A percentile compares a stretch with the other conserved stretches of the same genome.
phyloP scores from a whole-genome alignment of 441 rosid species.

The Capsella rubella region DNA sequence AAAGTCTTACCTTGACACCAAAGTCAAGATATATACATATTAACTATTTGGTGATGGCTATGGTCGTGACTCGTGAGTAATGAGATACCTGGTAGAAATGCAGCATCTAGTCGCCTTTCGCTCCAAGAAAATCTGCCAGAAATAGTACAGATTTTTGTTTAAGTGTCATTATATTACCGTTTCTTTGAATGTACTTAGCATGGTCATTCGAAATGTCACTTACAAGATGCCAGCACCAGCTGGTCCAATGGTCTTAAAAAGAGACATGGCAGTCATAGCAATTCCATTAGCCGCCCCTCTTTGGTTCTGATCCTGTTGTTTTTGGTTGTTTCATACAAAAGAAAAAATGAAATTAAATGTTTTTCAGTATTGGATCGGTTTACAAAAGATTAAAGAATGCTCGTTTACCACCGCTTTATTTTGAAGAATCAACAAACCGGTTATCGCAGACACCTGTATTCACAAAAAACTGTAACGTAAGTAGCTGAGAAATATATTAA shows the following conservation, averaged over 20 bases:
- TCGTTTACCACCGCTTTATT: slow-evolving; percentile 68
- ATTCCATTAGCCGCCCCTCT: not conserved
- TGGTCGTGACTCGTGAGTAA: not conserved
- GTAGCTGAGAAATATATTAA: not conserved
- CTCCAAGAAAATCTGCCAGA: slow-evolving; percentile 71
- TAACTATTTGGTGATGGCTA: too few relatives aligned
- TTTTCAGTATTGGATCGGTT: too few relatives aligned
- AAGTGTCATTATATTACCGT: not conserved
- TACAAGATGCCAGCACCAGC: slow-evolving; percentile 75
- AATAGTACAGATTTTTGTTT: slow-evolving; percentile 17
- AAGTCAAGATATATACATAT: too few relatives aligned
- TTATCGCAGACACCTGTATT: slow-evolving; percentile 65
- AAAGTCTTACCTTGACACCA: too few relatives aligned
- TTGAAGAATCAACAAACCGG: slow-evolving; percentile 75
- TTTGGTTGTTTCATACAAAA: not conserved
- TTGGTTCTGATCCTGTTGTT: not conserved
- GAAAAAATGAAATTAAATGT: too few relatives aligned
- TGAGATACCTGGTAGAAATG: slow-evolving; percentile 58
- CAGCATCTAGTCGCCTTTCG: slow-evolving; percentile 51
- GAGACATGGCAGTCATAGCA: too few relatives aligned
- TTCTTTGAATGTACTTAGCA: not conserved
- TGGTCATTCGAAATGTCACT: slow-evolving; percentile 27
- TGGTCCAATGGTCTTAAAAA: slow-evolving; percentile 50
- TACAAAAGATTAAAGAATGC: not conserved
- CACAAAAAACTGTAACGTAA: not conserved